Conservation (phyloP, 78 protist species). For the Cavenderia fasciculata region DNA sequence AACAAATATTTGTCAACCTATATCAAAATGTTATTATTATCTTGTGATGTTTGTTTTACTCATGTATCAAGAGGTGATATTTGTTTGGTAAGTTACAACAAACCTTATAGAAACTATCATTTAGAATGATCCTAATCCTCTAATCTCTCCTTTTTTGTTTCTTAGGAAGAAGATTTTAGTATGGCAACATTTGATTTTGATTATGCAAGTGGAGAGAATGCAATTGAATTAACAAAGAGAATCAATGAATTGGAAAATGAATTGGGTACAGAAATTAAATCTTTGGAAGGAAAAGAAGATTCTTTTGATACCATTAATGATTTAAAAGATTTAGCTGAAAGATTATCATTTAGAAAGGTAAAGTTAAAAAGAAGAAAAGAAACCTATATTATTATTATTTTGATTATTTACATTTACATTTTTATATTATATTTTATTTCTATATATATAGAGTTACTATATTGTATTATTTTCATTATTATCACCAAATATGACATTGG, state of each 20-base stretch:
- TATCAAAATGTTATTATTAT: slow-evolving; percentile 15
- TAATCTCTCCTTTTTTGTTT: no score
- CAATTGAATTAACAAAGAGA: neutral
- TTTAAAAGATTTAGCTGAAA: neutral
- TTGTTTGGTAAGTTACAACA: slow-evolving; percentile 10
- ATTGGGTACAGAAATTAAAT: neutral
- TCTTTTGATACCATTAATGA: neutral
- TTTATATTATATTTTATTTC: neutral
- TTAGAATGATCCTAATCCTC: no score
- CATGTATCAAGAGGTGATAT: slow-evolving; percentile 46
- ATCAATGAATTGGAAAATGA: neutral
- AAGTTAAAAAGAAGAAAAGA: no score
- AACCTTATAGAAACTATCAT: no score
- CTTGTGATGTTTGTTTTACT: neutral
- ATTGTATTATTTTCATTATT: slow-evolving; percentile 8
- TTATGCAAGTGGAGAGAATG: neutral
- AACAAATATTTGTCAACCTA: slow-evolving; percentile 4
- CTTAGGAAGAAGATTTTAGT: slow-evolving; percentile 58
- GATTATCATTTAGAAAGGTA: slow-evolving; percentile 27
- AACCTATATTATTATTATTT: neutral
- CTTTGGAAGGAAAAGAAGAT: neutral
- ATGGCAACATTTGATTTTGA: slow-evolving; percentile 6
- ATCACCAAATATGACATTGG: slow-evolving; percentile 1
- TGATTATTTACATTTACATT: neutral
- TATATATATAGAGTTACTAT: slow-evolving; percentile 20